Conservation (phyloP, 2,329 filamentous ascomycete species). For the Plectosphaerella plurivora region DNA sequence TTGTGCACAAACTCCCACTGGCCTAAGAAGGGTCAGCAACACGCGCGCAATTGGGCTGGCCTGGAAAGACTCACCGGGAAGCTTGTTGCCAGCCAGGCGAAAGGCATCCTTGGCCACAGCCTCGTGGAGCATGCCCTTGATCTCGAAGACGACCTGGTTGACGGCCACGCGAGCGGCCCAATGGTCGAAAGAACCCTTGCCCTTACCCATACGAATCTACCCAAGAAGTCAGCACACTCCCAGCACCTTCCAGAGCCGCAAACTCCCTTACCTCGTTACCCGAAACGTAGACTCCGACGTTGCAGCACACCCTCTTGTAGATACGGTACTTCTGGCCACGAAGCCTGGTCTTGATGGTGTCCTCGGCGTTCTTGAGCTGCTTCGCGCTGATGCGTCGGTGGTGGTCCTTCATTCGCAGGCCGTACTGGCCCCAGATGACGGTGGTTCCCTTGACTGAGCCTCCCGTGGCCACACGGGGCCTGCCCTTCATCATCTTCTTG, state of each 20-base stretch:
- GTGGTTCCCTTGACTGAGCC: constrained; percentile 91
- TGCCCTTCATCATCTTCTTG: constrained; percentile 87
- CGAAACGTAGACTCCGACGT: constrained; percentile 91
- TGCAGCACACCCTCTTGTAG: constrained; percentile 87
- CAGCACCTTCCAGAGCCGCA: background rate
- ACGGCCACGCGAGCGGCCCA: constrained; percentile 90
- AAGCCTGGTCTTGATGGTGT: constrained; percentile 84
- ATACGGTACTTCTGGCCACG: constrained; percentile 89
- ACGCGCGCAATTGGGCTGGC: no score
- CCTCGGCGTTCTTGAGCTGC: constrained; percentile 85
- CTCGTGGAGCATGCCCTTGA: constrained; percentile 90
- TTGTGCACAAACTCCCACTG: constrained; percentile 93
- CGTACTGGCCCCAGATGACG: constrained; percentile 94
- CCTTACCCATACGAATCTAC: constrained; percentile 95
- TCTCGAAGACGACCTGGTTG: constrained; percentile 86
- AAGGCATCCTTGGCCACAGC: constrained; percentile 92
- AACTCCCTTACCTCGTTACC: constrained; percentile 71
- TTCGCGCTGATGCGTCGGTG: constrained; percentile 84
- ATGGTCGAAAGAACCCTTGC: constrained; percentile 95
- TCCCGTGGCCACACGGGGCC: constrained; percentile 82
- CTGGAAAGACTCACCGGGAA: constrained; percentile 64
- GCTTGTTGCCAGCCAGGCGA: constrained; percentile 86
- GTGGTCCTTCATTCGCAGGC: constrained; percentile 88
- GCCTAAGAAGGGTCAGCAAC: constrained; percentile 39
- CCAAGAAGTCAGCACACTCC: background rate